A percentile compares a stretch with the other conserved stretches of the same genome.
Evolutionary conservation across 2,329 filamentous ascomycete genomes (phyloP).

Genomic region (Aspergillus sp.): DNA sequence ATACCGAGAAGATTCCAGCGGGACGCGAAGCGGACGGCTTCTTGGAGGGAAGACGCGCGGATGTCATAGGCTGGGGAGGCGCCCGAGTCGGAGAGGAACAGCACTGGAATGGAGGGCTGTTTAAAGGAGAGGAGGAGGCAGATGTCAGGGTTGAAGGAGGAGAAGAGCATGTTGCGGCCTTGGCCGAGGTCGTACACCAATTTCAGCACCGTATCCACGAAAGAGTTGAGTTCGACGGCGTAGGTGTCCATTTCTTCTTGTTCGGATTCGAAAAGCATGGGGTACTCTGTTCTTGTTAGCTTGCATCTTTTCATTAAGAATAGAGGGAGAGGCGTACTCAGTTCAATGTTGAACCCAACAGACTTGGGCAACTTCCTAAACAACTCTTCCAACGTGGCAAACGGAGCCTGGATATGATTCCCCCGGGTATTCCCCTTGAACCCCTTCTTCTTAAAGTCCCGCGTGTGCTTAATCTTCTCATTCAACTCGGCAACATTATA

Average conservation of each 20-base stretch:
- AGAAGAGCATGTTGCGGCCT: constrained; percentile 90
- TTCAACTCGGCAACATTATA: constrained; percentile 40
- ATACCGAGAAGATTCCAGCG: constrained; percentile 93
- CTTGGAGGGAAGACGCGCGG: constrained; percentile 82
- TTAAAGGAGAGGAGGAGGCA: constrained; percentile 93
- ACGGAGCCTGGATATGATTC: constrained; percentile 90
- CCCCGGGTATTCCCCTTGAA: constrained; percentile 94
- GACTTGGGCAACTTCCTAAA: constrained; percentile 75
- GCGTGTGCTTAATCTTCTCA: constrained; percentile 94
- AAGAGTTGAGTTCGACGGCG: constrained; percentile 90
- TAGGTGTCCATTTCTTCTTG: constrained; percentile 96
- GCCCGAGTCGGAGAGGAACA: constrained; percentile 90
- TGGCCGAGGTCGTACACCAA: constrained; percentile 83
- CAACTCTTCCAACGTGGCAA: constrained; percentile 89
- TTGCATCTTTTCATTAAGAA: no score
- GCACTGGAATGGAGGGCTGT: constrained; percentile 89
- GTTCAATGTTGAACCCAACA: constrained; percentile 96
- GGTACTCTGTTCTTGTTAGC: constrained; percentile 58
- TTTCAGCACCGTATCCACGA: constrained; percentile 84
- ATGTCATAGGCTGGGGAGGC: constrained; percentile 78
- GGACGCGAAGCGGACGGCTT: constrained; percentile 88
- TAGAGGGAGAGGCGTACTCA: constrained; percentile 50
- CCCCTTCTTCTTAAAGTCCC: constrained; percentile 88
- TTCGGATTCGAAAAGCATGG: constrained; percentile 92
- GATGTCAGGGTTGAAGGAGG: constrained; percentile 94